These are phyloP conservation scores for Aphanomyces invadans DNA, from an alignment of 352 stramenopile species.

Conservation along the genomic window DNA sequence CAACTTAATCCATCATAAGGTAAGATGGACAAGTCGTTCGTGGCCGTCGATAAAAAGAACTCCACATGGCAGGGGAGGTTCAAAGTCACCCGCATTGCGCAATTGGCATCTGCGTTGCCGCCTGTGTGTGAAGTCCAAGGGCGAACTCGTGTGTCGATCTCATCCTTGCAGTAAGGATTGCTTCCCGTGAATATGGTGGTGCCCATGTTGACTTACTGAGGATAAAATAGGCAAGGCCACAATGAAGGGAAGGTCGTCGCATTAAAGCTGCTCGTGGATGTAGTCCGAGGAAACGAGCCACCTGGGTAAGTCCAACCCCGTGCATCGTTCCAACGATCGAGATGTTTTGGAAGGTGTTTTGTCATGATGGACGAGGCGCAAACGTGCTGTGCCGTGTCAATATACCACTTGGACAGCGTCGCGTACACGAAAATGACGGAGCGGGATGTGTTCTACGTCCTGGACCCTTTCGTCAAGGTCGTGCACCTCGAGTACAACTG, in stretches of 20 bases:
- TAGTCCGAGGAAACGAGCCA: constrained; percentile 9
- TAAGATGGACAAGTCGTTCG: background rate
- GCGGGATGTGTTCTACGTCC: constrained; percentile 15
- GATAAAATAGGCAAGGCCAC: background rate
- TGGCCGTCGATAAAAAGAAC: background rate
- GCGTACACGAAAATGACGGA: constrained; percentile 19
- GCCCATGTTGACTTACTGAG: background rate
- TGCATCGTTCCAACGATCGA: background rate
- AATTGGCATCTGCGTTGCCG: constrained; percentile 1
- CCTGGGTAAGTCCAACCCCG: background rate
- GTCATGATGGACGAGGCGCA: constrained; percentile 22
- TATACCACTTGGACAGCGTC: constrained; percentile 21
- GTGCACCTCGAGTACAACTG: background rate
- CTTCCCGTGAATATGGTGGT: background rate
- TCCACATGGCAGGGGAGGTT: background rate
- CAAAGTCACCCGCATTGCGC: background rate
- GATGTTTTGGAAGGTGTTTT: constrained; percentile 1
- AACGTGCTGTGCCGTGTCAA: constrained; percentile 17
- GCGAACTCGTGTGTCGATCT: background rate
- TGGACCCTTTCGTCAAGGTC: constrained; percentile 17
- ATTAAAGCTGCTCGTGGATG: constrained; percentile 18
- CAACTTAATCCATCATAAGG: constrained; percentile 16
- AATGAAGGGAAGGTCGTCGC: constrained; percentile 20
- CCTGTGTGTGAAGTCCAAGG: constrained; percentile 9
- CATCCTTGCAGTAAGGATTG: constrained; percentile 9